Evolutionary conservation across 371 early-diverging fungal species (phyloP), one percentile per base, ranked within the genome.

Genomic region (Fennellomyces sp.): DNA sequence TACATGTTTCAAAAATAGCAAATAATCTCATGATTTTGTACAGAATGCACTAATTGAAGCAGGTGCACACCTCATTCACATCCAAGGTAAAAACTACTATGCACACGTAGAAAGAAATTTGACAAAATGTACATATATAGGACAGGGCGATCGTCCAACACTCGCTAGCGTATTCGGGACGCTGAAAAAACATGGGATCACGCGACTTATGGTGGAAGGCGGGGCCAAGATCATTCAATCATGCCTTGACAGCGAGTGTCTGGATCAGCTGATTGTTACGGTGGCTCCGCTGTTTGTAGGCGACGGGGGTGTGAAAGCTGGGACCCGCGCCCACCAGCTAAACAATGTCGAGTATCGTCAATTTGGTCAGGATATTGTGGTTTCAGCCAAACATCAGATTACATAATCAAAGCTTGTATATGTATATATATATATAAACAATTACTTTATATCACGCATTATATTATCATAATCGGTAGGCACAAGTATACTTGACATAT

Each of bases 141-240:
- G 23, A 54, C 6, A 39, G 15, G 55, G 45, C 15, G 50, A 48
- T 36, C 62, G 49, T n/a, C 31, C 63, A 13, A 58, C 21, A 12
- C 45, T 56, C 3, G 50, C 28, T 4, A 23, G 60, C 12, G 63
- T 78, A 12, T 69, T 83, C 2, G 28, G 53, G 15, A 36, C 47
- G 15, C 53, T 86, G 35, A 55, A 55, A 42, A 27, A 31, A 3
- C 48, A 58, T 19, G 81, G 79, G 2, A 82, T 87, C 8, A 57
- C 64, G 6, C 62, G 75, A 0, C 61, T 97, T 25, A 97, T 97
- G 97, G 89, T 97, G 19, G 97, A 97, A 81, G 97, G 97, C 13
- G 97, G 97, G 2, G 87, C 95, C 0, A 66, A 70, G 12, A 76
- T 97, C 8, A 95, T 96, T 31, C 76, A 83, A 27, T 72, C 85